Evolutionary conservation across 441 rosid species (phyloP), one percentile per base, ranked within the genome.

Genomic region (Populus hybrid): DNA sequence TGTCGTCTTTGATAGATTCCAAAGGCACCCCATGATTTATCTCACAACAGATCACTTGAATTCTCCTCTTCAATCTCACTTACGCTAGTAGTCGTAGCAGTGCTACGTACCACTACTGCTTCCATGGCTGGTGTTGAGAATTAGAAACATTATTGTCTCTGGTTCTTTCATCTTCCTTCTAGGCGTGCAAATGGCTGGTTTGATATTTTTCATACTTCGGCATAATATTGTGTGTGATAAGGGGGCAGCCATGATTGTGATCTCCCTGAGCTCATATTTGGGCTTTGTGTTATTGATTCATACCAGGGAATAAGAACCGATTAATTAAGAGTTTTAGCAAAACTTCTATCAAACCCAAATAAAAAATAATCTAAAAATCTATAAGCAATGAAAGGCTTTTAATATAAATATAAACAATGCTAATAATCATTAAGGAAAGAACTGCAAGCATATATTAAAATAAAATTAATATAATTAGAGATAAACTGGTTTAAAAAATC

Each of bases 21-120:
- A 78, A 35, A 3, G 73, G 26, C 28, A 2, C 68, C n/a, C 59
- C 42, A 26, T 79, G 38, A 9, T 57, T 72, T 23, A 76, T 81
- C 83, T 80, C 85, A 38, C 32, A 75, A 74, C 28, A 79, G 26
- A n/a, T 76, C 79, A 7, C 23, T 32, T 2, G 78, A 76, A 3
- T 26, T 61, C 42, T 79, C 87, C 77, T 86, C 92, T 67, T 86
- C 90, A 20, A 87, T 86, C 81, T 89, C 91, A 14, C 82, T 69
- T 23, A 28, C 69, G 32, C 32, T 30, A 30, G 32, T 30, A 3
- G 32, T 30, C 4, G 32, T 30, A 30, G 32, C 4, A 30, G 32
- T 30, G 32, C 32, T 24, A 24, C 24, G 24, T 30, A 30, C 32
- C 32, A 10, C 68, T 14, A 21, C 75, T 75, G 35, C 68, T 74